Conservation (phyloP, 2,329 filamentous ascomycete species). For the Alternaria ventricosa region DNA sequence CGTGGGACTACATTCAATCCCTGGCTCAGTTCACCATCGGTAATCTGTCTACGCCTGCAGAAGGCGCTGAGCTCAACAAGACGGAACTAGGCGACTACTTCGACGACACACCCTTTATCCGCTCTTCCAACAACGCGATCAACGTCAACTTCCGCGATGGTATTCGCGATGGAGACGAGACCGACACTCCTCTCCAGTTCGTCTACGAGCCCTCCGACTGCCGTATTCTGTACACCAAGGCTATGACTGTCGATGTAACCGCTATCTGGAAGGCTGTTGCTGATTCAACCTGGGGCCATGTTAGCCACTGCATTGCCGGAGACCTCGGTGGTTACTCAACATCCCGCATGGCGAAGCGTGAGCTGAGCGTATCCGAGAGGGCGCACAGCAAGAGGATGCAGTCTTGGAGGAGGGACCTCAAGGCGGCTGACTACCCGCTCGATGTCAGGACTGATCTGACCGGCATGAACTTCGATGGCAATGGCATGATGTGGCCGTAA, state of each 20-base stretch:
- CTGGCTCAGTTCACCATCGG: slow-evolving; percentile 29
- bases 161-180: slow-evolving; percentile 52
- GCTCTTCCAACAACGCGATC: slow-evolving; percentile 31
- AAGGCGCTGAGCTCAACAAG: slow-evolving; percentile 35
- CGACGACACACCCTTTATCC: slow-evolving; percentile 38
- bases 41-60: slow-evolving; percentile 28
- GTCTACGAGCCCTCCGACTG: slow-evolving; percentile 68
- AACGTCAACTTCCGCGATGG: slow-evolving; percentile 51
- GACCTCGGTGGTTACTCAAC: slow-evolving; percentile 26
- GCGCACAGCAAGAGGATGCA: slow-evolving; percentile 35
- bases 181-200: slow-evolving; percentile 64
- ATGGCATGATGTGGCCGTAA: slow-evolving; percentile 38
- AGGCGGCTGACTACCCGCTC: slow-evolving; percentile 41
- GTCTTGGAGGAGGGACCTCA: slow-evolving; percentile 38
- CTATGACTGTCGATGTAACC: slow-evolving; percentile 61
- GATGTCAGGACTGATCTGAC: slow-evolving; percentile 44
- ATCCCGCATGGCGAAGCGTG: slow-evolving; percentile 28
- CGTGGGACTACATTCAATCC: slow-evolving; percentile 42
- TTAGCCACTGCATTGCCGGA: slow-evolving; percentile 44
- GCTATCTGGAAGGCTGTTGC: slow-evolving; percentile 60
- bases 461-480: slow-evolving; percentile 21
- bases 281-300: slow-evolving; percentile 43
- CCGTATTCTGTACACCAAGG: slow-evolving; percentile 64
- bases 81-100: slow-evolving; percentile 44
- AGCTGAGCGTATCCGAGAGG: slow-evolving; percentile 30